Evolutionary conservation across 2,329 filamentous ascomycete species (phyloP).

Genomic region (Aureobasidium vineae): DNA sequence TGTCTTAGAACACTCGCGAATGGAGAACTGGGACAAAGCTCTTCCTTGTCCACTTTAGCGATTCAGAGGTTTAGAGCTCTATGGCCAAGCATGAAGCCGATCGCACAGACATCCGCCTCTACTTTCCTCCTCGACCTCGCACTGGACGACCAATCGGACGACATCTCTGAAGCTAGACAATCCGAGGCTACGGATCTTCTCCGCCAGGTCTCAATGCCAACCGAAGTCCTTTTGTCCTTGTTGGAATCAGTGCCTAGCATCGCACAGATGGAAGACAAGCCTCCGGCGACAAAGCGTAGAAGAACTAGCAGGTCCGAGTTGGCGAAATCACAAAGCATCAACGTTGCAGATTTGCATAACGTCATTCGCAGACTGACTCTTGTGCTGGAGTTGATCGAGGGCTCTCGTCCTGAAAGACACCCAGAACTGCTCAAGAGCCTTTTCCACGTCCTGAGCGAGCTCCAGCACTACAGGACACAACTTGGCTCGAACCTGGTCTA

Average conservation of each 20-base stretch:
- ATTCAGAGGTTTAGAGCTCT: slow-evolving; percentile 69
- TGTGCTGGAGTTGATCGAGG: slow-evolving; percentile 83
- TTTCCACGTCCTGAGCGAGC: slow-evolving; percentile 80
- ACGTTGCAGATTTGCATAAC: slow-evolving; percentile 63
- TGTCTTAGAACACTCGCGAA: slow-evolving; percentile 53
- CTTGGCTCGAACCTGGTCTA: slow-evolving; percentile 87
- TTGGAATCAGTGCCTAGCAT: slow-evolving; percentile 71
- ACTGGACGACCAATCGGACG: slow-evolving; percentile 44
- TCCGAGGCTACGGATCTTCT: slow-evolving; percentile 69
- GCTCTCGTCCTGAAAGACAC: slow-evolving; percentile 71
- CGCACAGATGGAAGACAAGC: slow-evolving; percentile 68
- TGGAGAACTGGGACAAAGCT: slow-evolving; percentile 41
- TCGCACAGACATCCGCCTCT: slow-evolving; percentile 59
- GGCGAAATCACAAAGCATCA: slow-evolving; percentile 59
- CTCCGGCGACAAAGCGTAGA: slow-evolving; percentile 73
- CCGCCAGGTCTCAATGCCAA: slow-evolving; percentile 69
- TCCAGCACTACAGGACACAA: slow-evolving; percentile 79
- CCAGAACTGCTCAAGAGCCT: slow-evolving; percentile 73
- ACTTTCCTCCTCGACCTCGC: slow-evolving; percentile 63
- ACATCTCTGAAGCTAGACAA: slow-evolving; percentile 41
- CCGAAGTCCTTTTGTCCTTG: slow-evolving; percentile 68
- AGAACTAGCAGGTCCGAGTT: slow-evolving; percentile 72
- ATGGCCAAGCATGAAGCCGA: slow-evolving; percentile 69
- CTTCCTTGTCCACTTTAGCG: slow-evolving; percentile 60
- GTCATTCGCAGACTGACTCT: slow-evolving; percentile 77